Base-by-base conservation (phyloP, 345 rosid genomes). In the Hibiscus mutabilis region DNA sequence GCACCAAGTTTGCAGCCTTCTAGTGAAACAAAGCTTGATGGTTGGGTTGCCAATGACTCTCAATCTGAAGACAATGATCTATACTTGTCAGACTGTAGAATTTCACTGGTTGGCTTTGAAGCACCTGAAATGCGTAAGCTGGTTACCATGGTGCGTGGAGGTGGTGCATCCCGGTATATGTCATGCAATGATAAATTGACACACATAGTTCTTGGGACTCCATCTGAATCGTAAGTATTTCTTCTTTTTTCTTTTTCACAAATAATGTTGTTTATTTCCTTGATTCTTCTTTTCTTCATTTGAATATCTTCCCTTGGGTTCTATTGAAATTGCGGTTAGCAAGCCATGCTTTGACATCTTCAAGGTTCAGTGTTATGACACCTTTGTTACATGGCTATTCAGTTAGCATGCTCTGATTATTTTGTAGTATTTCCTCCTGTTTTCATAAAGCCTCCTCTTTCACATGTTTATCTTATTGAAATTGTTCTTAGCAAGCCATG, bases 91-190 rank as follows among this genome's bases (percentile, higher is more conserved):
- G 97, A 90, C 47, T 92, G 97, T 77, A 82, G 84, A 75, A 82
- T 95, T 80, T 78, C 83, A 40, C 83, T 95, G 51, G 79, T 88
- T 78, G 97, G 97, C n/a, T 90, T 92, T 87, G 91, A 85, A 86
- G 86, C 89, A 81, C 81, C 83, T 80, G 96, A 84, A 79, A 76
- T 90, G 87, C 92, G 92, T 68, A 90, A 83, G 79, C 84, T 89
- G 75, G 89, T 92, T 71, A 83, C 80, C 81, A 82, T 92, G 83
- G 85, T 86, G 77, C 87, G 91, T 6, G 80, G 75, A 84, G 96
- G 97, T 74, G 99, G 97, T 77, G 97, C 87, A 58, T 92, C 97
- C 9, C 90, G 94, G 66, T 90, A 84, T 83, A 73, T 85, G 73
- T 76, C 81, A 22, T 73, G 79, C 58, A 82, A 80, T 70, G 95